Evolutionary conservation across 257 asterid species (phyloP).

Genomic region (Leonotis leonurus): DNA sequence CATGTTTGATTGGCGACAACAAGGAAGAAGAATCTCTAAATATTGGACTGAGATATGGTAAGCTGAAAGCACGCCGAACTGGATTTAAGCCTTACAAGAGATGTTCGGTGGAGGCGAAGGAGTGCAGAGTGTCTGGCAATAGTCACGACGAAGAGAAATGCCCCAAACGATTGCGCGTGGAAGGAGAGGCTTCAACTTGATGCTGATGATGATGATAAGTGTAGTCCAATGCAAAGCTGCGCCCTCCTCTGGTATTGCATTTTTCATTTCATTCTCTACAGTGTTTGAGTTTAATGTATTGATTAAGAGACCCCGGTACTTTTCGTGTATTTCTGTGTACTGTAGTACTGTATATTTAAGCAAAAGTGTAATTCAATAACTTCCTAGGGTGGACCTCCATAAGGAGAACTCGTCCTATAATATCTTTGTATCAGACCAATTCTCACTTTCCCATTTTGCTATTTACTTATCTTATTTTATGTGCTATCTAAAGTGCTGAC

Average conservation of each 20-base stretch:
- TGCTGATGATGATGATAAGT: slow-evolving; percentile 14
- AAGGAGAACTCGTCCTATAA: slow-evolving; percentile 13
- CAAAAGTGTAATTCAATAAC: slow-evolving; percentile 26
- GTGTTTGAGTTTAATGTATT: slow-evolving; percentile 24
- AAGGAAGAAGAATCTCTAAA: slow-evolving; percentile 35
- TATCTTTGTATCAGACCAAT: too few relatives aligned
- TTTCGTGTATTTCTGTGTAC: slow-evolving; percentile 31
- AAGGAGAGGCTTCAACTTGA: slow-evolving; percentile 56
- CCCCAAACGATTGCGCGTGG: slow-evolving; percentile 76
- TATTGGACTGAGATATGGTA: slow-evolving; percentile 39
- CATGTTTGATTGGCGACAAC: slow-evolving; percentile 19
- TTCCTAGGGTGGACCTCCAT: slow-evolving; percentile 28
- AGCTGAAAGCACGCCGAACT: slow-evolving; percentile 47
- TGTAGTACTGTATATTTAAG: slow-evolving; percentile 14
- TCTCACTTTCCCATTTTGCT: too few relatives aligned
- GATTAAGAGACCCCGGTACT: slow-evolving; percentile 27
- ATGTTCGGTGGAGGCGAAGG: slow-evolving; percentile 83
- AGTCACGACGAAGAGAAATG: slow-evolving; percentile 58
- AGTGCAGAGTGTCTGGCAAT: slow-evolving; percentile 34
- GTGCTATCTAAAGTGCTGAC: background rate
- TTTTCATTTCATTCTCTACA: slow-evolving; percentile 21
- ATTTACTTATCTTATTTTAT: background rate
- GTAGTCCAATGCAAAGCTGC: slow-evolving; percentile 9
- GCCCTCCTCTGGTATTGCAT: slow-evolving; percentile 21
- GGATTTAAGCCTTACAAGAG: slow-evolving; percentile 98